These are phyloP conservation scores for Thelonectria rubi DNA, from an alignment of 2,329 filamentous ascomycete species.

Conservation along the genomic window DNA sequence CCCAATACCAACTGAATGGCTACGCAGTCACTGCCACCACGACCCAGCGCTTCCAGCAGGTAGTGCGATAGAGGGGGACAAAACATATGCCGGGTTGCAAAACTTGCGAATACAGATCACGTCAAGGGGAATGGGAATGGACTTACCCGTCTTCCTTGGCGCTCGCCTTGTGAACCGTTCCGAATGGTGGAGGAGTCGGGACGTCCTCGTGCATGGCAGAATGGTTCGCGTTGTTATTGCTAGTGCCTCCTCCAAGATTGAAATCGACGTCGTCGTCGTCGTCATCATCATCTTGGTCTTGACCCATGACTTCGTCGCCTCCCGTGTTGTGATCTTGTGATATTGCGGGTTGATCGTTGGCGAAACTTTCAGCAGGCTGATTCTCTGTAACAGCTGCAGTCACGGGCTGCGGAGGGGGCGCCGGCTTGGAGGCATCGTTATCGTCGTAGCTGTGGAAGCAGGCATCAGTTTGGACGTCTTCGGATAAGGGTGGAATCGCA, in stretches of 20 bases:
- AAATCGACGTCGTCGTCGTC: constrained; percentile 69
- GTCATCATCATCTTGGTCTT: constrained; percentile 60
- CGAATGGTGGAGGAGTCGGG: constrained; percentile 47
- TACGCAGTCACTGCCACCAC: constrained; percentile 32
- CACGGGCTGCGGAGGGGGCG: constrained; percentile 45
- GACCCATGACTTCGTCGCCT: constrained; percentile 55
- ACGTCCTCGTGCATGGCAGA: constrained; percentile 43
- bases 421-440: constrained; percentile 59
- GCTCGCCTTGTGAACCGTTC: constrained; percentile 64
- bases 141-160: constrained; percentile 65
- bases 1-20: constrained; percentile 34
- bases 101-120: constrained; percentile 38
- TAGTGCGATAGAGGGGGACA: constrained; percentile 17
- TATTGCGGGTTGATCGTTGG: constrained; percentile 37
- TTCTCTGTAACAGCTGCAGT: constrained; percentile 40
- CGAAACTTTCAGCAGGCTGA: constrained; percentile 43
- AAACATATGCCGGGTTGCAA: constrained; percentile 19
- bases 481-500: not conserved
- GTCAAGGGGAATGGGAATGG: constrained; percentile 28
- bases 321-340: constrained; percentile 35
- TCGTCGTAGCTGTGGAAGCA: constrained; percentile 68
- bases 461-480: constrained; percentile 18
- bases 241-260: constrained; percentile 57
- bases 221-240: constrained; percentile 43
- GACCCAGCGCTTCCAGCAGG: constrained; percentile 29